These are phyloP conservation scores for Claviceps digitariae DNA, from an alignment of 2,329 filamentous ascomycete species.

Conservation along the genomic window DNA sequence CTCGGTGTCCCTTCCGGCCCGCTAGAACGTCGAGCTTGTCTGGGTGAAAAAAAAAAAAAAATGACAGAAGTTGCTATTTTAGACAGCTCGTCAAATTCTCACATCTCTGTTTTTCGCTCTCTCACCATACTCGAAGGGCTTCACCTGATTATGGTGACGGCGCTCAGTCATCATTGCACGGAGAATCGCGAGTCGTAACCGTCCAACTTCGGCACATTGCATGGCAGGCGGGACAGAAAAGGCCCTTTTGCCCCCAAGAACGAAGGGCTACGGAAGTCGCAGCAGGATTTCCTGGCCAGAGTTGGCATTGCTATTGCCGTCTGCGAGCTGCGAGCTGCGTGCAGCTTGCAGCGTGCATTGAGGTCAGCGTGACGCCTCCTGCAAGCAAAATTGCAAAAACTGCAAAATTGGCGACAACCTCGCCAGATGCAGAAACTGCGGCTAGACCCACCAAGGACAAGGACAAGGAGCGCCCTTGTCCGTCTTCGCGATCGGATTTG, in stretches of 20 bases:
- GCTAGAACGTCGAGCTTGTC: no score
- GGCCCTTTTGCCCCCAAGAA: background rate
- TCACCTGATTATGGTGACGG: background rate
- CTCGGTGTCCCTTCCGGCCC: no score
- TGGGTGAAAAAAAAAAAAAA: no score
- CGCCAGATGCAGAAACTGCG: background rate
- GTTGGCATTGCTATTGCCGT: no score
- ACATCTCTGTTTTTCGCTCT: background rate
- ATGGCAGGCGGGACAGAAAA: background rate
- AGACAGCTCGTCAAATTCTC: no score
- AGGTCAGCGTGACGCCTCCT: background rate
- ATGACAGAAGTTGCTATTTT: no score
- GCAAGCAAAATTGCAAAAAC: background rate
- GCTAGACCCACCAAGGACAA: background rate
- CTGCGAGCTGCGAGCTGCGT: background rate
- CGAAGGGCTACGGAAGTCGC: background rate
- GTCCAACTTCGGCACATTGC: constrained; percentile 1
- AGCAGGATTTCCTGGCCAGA: no score
- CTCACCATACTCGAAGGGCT: background rate
- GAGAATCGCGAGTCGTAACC: background rate
- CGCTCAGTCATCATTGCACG: background rate
- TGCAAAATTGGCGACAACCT: background rate
- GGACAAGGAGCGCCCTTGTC: background rate
- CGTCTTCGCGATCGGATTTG: constrained; percentile 2
- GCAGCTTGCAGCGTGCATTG: background rate